Evolutionary conservation across 2,329 filamentous ascomycete species (phyloP).

Genomic region (Aspergillus quadrilineatus): DNA sequence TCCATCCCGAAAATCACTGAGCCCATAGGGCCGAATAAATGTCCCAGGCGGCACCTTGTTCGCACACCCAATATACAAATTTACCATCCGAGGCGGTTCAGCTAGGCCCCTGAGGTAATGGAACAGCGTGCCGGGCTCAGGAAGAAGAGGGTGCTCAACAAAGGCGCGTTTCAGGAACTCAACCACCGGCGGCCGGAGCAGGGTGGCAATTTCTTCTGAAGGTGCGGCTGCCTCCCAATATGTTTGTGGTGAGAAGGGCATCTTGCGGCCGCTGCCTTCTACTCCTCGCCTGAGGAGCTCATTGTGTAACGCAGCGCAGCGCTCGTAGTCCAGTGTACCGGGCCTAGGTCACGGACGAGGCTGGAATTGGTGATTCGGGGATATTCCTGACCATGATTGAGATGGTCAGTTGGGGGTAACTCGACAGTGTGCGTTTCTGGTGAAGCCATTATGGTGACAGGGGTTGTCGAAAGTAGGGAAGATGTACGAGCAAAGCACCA

Average conservation of each 20-base stretch:
- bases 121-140: background rate
- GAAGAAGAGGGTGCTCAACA: background rate
- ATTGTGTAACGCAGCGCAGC: slow-evolving; percentile 3
- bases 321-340: slow-evolving; percentile 2
- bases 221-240: background rate
- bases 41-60: background rate
- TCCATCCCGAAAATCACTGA: background rate
- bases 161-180: slow-evolving; percentile 6
- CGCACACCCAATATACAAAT: background rate
- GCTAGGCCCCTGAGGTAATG: background rate
- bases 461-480: too few relatives aligned
- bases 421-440: background rate
- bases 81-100: background rate
- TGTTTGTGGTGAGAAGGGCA: background rate
- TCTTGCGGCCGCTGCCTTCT: background rate
- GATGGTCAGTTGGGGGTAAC: background rate
- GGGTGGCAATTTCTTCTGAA: background rate
- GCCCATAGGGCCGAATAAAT: background rate
- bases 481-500: background rate
- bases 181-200: background rate
- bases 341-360: background rate
- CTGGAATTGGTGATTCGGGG: slow-evolving; percentile 1
- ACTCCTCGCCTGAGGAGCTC: background rate
- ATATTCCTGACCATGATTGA: background rate
- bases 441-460: background rate